Evolutionary conservation across 139 green algal species (phyloP).

Genomic region (Chlamydomonas schloesseri): DNA sequence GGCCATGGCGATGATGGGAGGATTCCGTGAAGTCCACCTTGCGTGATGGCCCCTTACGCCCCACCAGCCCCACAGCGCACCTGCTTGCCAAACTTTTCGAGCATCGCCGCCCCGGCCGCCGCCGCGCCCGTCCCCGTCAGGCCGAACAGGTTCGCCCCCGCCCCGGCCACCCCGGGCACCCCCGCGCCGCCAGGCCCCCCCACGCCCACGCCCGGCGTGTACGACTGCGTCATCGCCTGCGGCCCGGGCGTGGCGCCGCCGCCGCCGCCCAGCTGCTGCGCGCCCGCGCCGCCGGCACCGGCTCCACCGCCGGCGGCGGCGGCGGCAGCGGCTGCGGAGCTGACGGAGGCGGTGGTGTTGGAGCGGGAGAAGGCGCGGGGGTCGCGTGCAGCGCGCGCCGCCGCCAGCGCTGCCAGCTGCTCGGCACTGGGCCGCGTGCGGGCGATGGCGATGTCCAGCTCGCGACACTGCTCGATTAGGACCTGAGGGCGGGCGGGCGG

Average conservation of each 20-base stretch:
- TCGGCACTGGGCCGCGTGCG: constrained; percentile 11
- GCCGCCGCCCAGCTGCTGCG: too few relatives aligned
- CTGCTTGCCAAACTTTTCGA: constrained; percentile 53
- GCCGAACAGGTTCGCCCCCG: too few relatives aligned
- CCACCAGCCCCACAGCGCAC: background rate
- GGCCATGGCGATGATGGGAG: too few relatives aligned
- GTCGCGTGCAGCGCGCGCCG: constrained; percentile 29
- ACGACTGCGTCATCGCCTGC: too few relatives aligned
- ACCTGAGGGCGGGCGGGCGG: constrained; percentile 61
- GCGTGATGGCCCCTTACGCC: too few relatives aligned
- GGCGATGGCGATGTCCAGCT: constrained; percentile 77
- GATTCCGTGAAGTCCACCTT: too few relatives aligned
- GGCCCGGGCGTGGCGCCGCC: too few relatives aligned
- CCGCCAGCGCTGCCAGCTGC: constrained; percentile 19
- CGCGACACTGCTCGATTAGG: constrained; percentile 73
- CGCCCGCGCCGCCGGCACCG: background rate
- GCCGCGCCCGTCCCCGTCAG: too few relatives aligned
- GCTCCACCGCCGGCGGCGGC: too few relatives aligned
- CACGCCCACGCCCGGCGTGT: too few relatives aligned
- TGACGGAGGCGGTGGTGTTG: constrained; percentile 31
- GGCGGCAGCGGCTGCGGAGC: constrained; percentile 44
- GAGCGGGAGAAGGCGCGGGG: background rate
- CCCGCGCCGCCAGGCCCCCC: too few relatives aligned
- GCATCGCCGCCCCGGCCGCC: background rate
- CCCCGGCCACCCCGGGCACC: too few relatives aligned